Evolutionary conservation across 805 yeast species (phyloP), one percentile per base, ranked within the genome.

Genomic region (Saturnispora quitensis): DNA sequence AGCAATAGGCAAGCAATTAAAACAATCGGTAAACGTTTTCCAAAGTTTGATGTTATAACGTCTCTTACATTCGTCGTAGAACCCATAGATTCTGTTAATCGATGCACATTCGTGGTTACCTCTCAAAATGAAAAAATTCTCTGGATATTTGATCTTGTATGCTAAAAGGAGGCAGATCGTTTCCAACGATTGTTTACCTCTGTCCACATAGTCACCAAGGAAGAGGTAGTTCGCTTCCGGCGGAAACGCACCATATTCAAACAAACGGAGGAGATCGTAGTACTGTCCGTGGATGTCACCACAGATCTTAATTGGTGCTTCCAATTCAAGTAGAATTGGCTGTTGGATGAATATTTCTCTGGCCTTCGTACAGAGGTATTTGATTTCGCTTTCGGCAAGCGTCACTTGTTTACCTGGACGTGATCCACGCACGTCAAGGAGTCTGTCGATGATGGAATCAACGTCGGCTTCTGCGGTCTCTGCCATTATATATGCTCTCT

Each of bases 271-370:
- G 62, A 91, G 80, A 71, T 91, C 99, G 67, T 91, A 91, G 72
- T 93, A 91, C 73, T 91, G 99, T 53, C 99, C 99, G 70, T 91
- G 99, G 64, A 91, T 93, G 70, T 91, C 99, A 70, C 99, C 99
- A 73, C 97, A 89, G 54, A 86, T 86, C 70, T 89, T 90, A 64
- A 91, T 91, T 52, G 99, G 99, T 20, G 99, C 98, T 71, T 93
- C 98, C 60, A 91, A 78, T 69, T 91, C 99, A 63, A 91, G 75
- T 60, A 91, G 74, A 60, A 93, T 93, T 50, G 99, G 99, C 73
- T 91, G 99, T 70, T 89, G 96, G 68, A 91, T 93, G 71, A 91
- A 91, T 64, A 91, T 93, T 68, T 95, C 97, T 72, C 99, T 84
- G 33, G 99, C 98, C 71, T 90, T 91, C 57, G 97, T 89, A 75